Evolutionary conservation across 179 eudicot genomes (phyloP), one percentile per base, ranked within the genome.

Genomic region (Actinidia arguta): DNA sequence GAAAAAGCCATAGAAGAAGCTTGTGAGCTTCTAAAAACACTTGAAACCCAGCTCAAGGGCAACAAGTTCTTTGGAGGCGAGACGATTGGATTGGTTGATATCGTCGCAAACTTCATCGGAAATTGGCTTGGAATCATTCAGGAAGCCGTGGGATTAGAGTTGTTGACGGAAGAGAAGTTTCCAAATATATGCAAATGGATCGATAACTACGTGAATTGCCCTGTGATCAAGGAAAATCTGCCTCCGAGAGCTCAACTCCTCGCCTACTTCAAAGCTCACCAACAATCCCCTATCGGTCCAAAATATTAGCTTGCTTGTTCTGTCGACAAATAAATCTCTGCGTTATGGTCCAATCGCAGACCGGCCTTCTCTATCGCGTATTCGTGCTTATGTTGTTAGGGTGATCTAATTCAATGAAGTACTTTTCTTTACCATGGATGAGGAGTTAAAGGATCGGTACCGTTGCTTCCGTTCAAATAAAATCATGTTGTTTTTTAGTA

Each of bases 1-100:
- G 88, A 87, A 73, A 58, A 86, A 56, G 85, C 72, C 50, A 76
- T 68, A 27, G 80, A 81, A 79, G 88, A 87, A 80, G 80, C 82
- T 8, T 16, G 1, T 20, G 85, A 86, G 61, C 72, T 36, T 20
- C 71, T 86, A 51, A 76, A 85, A 71, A 75, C 83, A 56, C 85
- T 89, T 5, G 88, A 89, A 42, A 25, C 47, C 24, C 86, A 83
- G 20, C 83, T 86, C 39, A 61, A 78, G 59, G 83, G 44, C 47
- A 86, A 88, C 69, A 88, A 81, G 76, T 88, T 88, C 76, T 86
- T 88, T 22, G 86, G 88, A 11, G 86, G 88, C 46, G 87, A 86
- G 31, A 72, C 14, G 7, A 81, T 86, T 24, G 83, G 86, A 20
- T 7, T 84, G 12, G 75, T 86, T 4, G 91, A 89, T 69, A 83